Evolutionary conservation across 495 filamentous ascomycete genomes (phyloP).

Genomic region (Achaetomiella virescens): DNA sequence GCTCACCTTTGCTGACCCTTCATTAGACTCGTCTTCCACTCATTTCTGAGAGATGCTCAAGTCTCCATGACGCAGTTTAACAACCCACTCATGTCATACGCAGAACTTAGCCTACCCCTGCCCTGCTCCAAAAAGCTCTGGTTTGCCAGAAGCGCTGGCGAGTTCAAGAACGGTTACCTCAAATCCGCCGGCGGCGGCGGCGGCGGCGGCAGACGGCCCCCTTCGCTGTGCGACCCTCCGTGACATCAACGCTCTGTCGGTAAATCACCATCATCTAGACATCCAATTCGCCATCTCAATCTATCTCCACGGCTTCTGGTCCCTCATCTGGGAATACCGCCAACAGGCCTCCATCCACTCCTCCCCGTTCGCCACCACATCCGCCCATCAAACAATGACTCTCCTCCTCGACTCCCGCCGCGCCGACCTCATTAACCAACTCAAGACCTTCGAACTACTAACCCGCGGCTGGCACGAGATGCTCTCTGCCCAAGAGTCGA

Average conservation of each 20-base stretch:
- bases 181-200: constrained; percentile 18
- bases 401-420: constrained; percentile 47
- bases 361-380: background rate
- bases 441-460: constrained; percentile 26
- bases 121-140: constrained; percentile 50
- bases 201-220: constrained; percentile 31
- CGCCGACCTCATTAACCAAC: constrained; percentile 40
- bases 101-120: constrained; percentile 55
- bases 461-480: constrained; percentile 24
- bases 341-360: constrained; percentile 46
- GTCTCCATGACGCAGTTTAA: constrained; percentile 51
- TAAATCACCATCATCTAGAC: constrained; percentile 42
- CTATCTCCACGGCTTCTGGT: constrained; percentile 53
- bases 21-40: constrained; percentile 48
- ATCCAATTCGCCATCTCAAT: constrained; percentile 44
- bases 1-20: background rate
- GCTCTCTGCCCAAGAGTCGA: constrained; percentile 33
- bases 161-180: constrained; percentile 52
- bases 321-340: constrained; percentile 54
- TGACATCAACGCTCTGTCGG: constrained; percentile 42
- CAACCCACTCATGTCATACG: constrained; percentile 55
- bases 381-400: constrained; percentile 24
- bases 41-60: constrained; percentile 54
- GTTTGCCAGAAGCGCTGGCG: constrained; percentile 47
- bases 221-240: constrained; percentile 49